Evolutionary conservation across 2,329 filamentous ascomycete genomes (phyloP).

Genomic region (Ustilaginoidea virens): DNA sequence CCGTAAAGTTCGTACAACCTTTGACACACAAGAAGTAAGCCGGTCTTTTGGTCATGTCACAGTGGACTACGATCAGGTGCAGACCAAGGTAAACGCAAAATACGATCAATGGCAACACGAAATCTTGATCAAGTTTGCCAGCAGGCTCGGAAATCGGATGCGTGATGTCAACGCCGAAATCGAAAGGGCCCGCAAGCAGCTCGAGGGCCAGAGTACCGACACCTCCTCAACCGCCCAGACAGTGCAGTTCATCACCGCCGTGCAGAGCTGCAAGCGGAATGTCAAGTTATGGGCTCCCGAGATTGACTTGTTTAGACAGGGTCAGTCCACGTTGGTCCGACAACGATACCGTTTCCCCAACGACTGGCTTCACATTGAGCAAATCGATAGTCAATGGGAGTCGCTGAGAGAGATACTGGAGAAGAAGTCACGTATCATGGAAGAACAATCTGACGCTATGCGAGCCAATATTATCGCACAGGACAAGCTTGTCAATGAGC

Average conservation of each 20-base stretch:
- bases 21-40: constrained; percentile 91
- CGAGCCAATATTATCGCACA: constrained; percentile 90
- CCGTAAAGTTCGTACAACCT: constrained; percentile 84
- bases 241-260: constrained; percentile 95
- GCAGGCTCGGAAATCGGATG: constrained; percentile 77
- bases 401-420: constrained; percentile 81
- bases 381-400: constrained; percentile 93
- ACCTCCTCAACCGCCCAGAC: constrained; percentile 92
- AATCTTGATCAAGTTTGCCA: constrained; percentile 83
- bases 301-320: constrained; percentile 89
- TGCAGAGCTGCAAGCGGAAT: constrained; percentile 89
- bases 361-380: constrained; percentile 92
- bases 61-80: constrained; percentile 96
- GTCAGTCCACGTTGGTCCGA: constrained; percentile 78
- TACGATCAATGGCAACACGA: constrained; percentile 99
- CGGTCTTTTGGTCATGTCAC: constrained; percentile 86
- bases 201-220: constrained; percentile 85
- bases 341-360: constrained; percentile 87
- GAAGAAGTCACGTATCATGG: constrained; percentile 86
- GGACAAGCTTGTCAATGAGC: constrained; percentile 78
- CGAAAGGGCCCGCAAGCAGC: constrained; percentile 73
- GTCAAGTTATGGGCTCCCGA: constrained; percentile 91
- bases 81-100: constrained; percentile 96
- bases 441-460: constrained; percentile 89
- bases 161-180: constrained; percentile 85